Conservation (phyloP, 169 alveolate genomes). For the Plasmodium yoelii region DNA sequence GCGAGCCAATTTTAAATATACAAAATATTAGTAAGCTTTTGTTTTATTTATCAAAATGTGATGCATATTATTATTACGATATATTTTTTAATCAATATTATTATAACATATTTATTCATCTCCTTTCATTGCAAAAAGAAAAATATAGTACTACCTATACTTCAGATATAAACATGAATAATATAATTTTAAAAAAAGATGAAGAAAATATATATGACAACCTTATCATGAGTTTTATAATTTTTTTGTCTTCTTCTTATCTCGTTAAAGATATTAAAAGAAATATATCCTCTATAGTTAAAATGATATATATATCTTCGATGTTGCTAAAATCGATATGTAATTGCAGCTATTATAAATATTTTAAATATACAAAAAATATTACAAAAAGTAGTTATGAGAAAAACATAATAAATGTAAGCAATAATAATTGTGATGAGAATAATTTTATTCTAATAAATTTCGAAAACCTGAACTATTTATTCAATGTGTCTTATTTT, state of each 20-base stretch:
- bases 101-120: conserved; percentile 10
- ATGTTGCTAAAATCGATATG: conserved; percentile 10
- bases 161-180: not conserved
- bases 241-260: conserved; percentile 52
- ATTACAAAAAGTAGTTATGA: no score
- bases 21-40: conserved; percentile 13
- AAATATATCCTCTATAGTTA: not conserved
- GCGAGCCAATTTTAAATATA: not conserved
- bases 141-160: not conserved
- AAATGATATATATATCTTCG: conserved; percentile 25
- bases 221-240: conserved; percentile 38
- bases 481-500: conserved; percentile 20
- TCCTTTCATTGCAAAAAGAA: conserved; percentile 4
- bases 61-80: conserved; percentile 53
- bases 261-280: conserved; percentile 2
- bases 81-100: conserved; percentile 30
- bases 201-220: conserved; percentile 22
- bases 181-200: not conserved
- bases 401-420: no score
- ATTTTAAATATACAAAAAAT: conserved; percentile 3
- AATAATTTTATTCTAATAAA: conserved; percentile 7
- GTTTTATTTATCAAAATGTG: conserved; percentile 51
- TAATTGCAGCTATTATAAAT: not conserved
- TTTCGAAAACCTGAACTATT: conserved; percentile 1
- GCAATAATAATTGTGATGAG: no score